Conservation (phyloP, 2,329 filamentous ascomycete genomes). For the Fusarium nisikadoi region DNA sequence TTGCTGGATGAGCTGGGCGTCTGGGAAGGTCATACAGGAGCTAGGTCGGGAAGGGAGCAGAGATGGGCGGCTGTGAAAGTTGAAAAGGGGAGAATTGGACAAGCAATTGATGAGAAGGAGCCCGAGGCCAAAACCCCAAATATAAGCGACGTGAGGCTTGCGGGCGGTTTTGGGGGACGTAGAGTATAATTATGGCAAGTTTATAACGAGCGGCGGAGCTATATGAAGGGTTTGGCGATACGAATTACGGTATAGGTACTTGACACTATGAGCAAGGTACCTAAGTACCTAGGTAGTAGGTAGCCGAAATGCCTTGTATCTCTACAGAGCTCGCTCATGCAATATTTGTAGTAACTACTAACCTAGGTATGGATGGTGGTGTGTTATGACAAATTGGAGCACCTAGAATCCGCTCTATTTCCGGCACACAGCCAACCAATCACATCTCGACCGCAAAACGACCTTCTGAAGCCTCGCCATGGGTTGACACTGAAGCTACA, state of each 20-base stretch:
- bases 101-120: slow-evolving; percentile 49
- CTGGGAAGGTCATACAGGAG: slow-evolving; percentile 52
- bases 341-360: not conserved
- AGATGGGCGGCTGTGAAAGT: slow-evolving; percentile 63
- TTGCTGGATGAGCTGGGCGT: slow-evolving; percentile 62
- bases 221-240: not conserved
- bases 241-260: not conserved
- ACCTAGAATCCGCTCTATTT: slow-evolving; percentile 6
- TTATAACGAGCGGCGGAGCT: not conserved
- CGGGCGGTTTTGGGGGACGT: slow-evolving; percentile 17
- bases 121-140: not conserved
- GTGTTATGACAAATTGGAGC: not conserved
- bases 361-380: not conserved
- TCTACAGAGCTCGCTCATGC: not conserved
- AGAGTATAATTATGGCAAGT: slow-evolving; percentile 4
- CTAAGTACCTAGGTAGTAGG: not conserved
- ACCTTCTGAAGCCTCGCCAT: slow-evolving; percentile 27
- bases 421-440: slow-evolving; percentile 34
- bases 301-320: not conserved
- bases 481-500: slow-evolving; percentile 15
- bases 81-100: slow-evolving; percentile 51
- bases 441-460: slow-evolving; percentile 42
- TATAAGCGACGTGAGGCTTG: slow-evolving; percentile 8
- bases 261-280: too few relatives aligned
- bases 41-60: slow-evolving; percentile 58